Conservation (phyloP, 306 rosid species). For the Calophaca sinica region DNA sequence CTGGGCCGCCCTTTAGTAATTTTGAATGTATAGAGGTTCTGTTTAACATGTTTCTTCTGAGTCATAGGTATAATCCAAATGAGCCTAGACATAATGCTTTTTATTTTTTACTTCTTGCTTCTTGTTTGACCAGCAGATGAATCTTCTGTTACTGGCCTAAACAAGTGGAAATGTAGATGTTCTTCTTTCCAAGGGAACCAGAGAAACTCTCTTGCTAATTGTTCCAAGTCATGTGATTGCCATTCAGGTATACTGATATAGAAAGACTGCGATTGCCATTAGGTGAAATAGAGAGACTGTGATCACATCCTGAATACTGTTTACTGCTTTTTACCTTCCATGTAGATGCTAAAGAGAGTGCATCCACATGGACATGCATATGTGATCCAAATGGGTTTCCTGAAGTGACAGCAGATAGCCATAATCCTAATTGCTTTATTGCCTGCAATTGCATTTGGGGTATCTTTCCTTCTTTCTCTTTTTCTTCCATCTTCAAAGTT, state of each 20-base stretch:
- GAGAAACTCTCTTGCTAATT: constrained; percentile 63
- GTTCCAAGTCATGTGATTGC: constrained; percentile 89
- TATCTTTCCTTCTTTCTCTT: constrained; percentile 53
- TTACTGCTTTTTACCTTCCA: constrained; percentile 35
- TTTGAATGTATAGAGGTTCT: constrained; percentile 31
- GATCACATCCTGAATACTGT: constrained; percentile 21
- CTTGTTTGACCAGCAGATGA: constrained; percentile 57
- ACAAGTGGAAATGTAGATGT: constrained; percentile 85
- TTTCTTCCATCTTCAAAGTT: constrained; percentile 15
- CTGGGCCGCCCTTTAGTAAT: not conserved
- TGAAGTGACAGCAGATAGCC: constrained; percentile 63
- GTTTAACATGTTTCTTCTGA: constrained; percentile 17
- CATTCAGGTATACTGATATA: constrained; percentile 65
- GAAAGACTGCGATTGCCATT: constrained; percentile 19
- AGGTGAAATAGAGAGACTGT: constrained; percentile 30
- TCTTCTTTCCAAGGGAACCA: constrained; percentile 57
- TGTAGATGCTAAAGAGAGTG: constrained; percentile 63
- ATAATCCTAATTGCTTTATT: constrained; percentile 67
- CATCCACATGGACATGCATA: constrained; percentile 72
- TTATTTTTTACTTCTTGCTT: constrained; percentile 32
- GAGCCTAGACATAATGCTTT: constrained; percentile 9
- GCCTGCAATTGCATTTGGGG: constrained; percentile 92
- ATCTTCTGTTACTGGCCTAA: constrained; percentile 53
- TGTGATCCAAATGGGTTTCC: constrained; percentile 78
- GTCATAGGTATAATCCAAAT: constrained; percentile 19